Percentiles rank a stretch among this genome's conserved stretches.
These are phyloP conservation scores for Aspergillus awamori DNA, from an alignment of 2,329 filamentous ascomycete species.

Conservation along the genomic window DNA sequence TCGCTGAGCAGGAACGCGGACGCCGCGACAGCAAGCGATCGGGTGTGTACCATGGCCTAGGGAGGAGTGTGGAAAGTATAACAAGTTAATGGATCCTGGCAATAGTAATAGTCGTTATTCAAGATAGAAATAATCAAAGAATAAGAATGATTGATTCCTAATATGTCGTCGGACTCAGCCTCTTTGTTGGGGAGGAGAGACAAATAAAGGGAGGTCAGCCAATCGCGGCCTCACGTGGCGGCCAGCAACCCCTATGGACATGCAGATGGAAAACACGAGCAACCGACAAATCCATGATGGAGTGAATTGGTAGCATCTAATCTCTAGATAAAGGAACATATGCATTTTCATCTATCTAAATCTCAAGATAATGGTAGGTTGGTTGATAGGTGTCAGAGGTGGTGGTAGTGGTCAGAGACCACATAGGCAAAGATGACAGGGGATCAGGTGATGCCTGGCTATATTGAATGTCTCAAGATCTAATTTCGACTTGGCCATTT, in stretches of 20 bases:
- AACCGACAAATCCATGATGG: neutral
- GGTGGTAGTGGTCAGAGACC: no score
- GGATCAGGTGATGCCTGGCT: no score
- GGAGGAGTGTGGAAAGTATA: neutral
- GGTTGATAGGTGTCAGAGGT: no score
- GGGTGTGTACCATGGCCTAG: constrained; percentile 13
- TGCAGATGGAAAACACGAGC: neutral
- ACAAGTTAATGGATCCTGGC: neutral
- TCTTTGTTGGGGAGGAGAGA: neutral
- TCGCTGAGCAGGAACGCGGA: constrained; percentile 28
- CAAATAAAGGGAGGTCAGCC: constrained; percentile 9
- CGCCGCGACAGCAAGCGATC: constrained; percentile 22
- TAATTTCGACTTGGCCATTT: neutral
- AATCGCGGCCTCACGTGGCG: constrained; percentile 24
- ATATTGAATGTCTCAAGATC: no score
- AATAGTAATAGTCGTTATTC: neutral
- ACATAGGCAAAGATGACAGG: no score
- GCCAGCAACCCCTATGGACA: neutral
- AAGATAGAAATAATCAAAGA: neutral
- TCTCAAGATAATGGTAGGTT: no score
- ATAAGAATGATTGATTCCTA: neutral
- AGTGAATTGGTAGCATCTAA: no score
- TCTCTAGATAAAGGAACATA: no score
- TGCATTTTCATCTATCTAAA: no score
- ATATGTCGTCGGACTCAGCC: neutral